Percentiles rank a stretch among this genome's conserved stretches.
Evolutionary conservation across 495 filamentous ascomycete genomes (phyloP).

Genomic region (Chaetomidium leptoderma): DNA sequence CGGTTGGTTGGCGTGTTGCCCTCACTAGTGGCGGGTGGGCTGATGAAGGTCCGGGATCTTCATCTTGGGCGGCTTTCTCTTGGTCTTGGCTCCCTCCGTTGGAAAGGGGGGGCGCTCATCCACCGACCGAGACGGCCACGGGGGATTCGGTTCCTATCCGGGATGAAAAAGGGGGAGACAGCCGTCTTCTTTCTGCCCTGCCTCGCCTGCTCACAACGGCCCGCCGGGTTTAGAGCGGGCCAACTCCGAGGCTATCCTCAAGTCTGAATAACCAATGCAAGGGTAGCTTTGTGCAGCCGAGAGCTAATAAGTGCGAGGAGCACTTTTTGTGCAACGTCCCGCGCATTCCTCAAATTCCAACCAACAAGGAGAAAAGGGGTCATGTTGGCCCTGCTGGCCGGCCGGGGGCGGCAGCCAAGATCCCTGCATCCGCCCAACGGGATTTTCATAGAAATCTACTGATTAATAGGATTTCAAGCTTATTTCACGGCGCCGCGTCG

Average conservation of each 20-base stretch:
- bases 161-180: not conserved
- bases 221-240: not conserved
- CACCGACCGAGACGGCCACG: not conserved
- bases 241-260: conserved; percentile 1
- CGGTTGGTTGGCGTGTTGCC: no score
- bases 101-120: not conserved
- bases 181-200: not conserved
- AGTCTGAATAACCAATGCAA: no score
- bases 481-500: conserved; percentile 27
- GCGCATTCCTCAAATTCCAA: not conserved
- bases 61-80: no score
- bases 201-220: not conserved
- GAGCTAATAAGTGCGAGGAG: not conserved
- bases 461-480: conserved; percentile 35
- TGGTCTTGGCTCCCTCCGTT: not conserved
- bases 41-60: no score
- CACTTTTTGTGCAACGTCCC: not conserved
- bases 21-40: no score
- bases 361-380: not conserved
- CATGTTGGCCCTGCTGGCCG: conserved; percentile 14
- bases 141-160: not conserved
- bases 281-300: no score
- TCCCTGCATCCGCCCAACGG: conserved; percentile 23
- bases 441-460: conserved; percentile 32
- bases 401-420: conserved; percentile 6